Percentiles rank a stretch among this genome's conserved stretches.
These are phyloP conservation scores for Lactarius quietus DNA, from an alignment of 768 basidiomycete species.

Conservation along the genomic window DNA sequence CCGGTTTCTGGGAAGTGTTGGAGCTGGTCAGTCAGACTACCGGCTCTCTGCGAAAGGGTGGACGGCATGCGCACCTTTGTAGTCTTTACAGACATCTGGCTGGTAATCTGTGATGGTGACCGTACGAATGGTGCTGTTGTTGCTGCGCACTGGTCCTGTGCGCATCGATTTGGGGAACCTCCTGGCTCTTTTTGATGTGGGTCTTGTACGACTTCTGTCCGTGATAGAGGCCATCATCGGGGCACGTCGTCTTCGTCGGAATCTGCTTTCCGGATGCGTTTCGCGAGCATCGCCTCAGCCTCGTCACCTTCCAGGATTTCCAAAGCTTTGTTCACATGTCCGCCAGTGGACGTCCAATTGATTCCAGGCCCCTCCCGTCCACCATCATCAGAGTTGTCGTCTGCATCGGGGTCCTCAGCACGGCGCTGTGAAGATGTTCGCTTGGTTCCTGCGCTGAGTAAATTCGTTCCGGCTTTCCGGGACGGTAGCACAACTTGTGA, in stretches of 20 bases:
- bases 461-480: slow-evolving; percentile 61
- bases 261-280: slow-evolving; percentile 54
- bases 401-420: slow-evolving; percentile 48
- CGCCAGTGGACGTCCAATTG: slow-evolving; percentile 74
- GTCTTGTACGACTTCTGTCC: slow-evolving; percentile 79
- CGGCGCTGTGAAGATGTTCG: slow-evolving; percentile 51
- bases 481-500: slow-evolving; percentile 77
- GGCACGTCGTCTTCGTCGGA: slow-evolving; percentile 58
- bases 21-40: slow-evolving; percentile 7
- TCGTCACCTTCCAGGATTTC: slow-evolving; percentile 84
- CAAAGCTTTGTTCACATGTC: slow-evolving; percentile 66
- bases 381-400: slow-evolving; percentile 49
- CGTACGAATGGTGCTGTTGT: slow-evolving; percentile 76
- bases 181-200: slow-evolving; percentile 78
- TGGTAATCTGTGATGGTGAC: slow-evolving; percentile 98
- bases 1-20: slow-evolving; percentile 75
- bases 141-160: slow-evolving; percentile 73
- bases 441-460: slow-evolving; percentile 77
- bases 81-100: slow-evolving; percentile 99
- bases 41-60: too few relatives aligned
- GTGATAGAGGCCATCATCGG: slow-evolving; percentile 83
- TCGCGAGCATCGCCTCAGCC: slow-evolving; percentile 70
- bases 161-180: slow-evolving; percentile 87
- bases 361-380: slow-evolving; percentile 54
- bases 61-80: slow-evolving; percentile 73